Base-by-base conservation (phyloP, 2,329 filamentous ascomycete genomes). In the Akanthomyces uredinophilus region DNA sequence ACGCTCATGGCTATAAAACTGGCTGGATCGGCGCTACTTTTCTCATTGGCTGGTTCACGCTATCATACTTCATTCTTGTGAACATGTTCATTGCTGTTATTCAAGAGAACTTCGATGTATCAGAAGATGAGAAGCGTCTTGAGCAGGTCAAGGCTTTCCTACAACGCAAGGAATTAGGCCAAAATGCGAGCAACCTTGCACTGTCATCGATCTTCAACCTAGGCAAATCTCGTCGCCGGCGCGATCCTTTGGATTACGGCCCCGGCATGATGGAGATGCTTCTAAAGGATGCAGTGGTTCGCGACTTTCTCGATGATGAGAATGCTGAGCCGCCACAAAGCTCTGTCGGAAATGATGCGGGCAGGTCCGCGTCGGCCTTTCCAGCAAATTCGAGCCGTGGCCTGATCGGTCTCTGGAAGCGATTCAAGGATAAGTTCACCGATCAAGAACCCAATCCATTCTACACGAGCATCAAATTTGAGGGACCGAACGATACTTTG, bases 11-110 rank as follows among this genome's bases (percentile, higher is more conserved):
- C 6, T 85, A 81, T 67, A 81, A 87, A 44, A 96, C 91, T n/a
- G 85, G 90, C 10, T 98, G 95, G 94, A 92, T 98, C 62, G 92
- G 91, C 11, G 92, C 94, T 10, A 82, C 91, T 1, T 97, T 99
- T 69, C 83, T 96, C 68, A 91, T 97, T 65, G 83, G 93, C 67
- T 99, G 95, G 95, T 98, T 96, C 75, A 95, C 96, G 62, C 83
- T 99, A 49, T 84, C 92, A 6, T 97, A 96, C 74, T 94, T 98
- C 72, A 96, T 99, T 77, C 85, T 98, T 65, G 79, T 99, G 78
- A 99, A 98, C 72, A 99, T 99, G 95, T 99, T 99, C 81, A 98
- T 99, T 90, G 95, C 95, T 81, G 95, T 99, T 77, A 99, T 99
- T 67, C 95, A 99, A 74, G 95, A 99, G 72, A 99, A 96, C 71